phyloP scores from a whole-genome alignment of 2,329 filamentous ascomycete genomes.

The Phialemonium atrogriseum region DNA sequence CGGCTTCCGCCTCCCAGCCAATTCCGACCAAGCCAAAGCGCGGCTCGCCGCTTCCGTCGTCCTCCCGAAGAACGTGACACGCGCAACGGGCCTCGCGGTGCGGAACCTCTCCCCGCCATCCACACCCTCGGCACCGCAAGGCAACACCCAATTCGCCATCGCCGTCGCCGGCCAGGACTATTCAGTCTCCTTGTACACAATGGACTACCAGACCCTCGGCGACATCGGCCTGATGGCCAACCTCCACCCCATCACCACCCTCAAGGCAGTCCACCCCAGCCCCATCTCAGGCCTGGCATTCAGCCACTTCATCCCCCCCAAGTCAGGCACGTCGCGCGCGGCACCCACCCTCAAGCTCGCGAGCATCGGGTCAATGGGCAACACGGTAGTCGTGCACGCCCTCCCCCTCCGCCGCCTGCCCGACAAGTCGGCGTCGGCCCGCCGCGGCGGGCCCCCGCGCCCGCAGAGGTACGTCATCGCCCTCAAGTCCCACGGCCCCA shows the following conservation, averaged over 20 bases:
- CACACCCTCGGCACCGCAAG: conserved; percentile 41
- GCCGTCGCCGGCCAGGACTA: conserved; percentile 75
- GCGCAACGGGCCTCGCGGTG: conserved; percentile 71
- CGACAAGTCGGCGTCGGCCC: conserved; percentile 23
- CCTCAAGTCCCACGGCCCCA: conserved; percentile 43
- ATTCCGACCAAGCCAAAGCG: conserved; percentile 22
- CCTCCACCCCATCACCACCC: conserved; percentile 42
- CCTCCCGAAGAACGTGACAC: conserved; percentile 61
- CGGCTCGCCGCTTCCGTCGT: conserved; percentile 43
- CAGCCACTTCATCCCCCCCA: conserved; percentile 47
- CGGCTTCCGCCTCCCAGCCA: conserved; percentile 42
- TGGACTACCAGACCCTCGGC: conserved; percentile 54
- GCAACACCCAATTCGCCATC: conserved; percentile 68
- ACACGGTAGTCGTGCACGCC: conserved; percentile 71
- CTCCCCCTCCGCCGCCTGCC: conserved; percentile 54
- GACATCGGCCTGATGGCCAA: conserved; percentile 41
- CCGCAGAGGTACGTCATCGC: conserved; percentile 63
- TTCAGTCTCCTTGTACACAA: conserved; percentile 68
- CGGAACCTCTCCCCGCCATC: conserved; percentile 54
- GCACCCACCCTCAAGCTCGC: conserved; percentile 64
- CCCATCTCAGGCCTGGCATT: conserved; percentile 53
- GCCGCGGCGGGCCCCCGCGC: conserved; percentile 31
- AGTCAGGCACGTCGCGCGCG: conserved; percentile 35
- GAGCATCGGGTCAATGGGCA: conserved; percentile 66
- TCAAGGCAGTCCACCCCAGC: conserved; percentile 46